Conservation (phyloP, 805 yeast species). For the Metschnikowia gelsemii region DNA sequence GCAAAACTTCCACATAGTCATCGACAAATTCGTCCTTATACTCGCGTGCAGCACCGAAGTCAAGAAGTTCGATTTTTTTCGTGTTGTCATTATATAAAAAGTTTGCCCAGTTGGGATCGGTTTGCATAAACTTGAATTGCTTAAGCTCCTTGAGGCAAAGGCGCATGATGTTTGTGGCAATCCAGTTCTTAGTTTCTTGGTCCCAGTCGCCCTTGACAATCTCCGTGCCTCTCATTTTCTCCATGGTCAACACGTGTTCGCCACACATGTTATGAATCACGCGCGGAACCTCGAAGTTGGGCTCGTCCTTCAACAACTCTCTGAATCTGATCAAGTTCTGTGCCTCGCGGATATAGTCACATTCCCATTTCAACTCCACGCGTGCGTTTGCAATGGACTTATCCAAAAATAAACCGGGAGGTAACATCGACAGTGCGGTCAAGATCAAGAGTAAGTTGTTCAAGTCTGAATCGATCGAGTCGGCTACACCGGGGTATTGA, state of each 20-base stretch:
- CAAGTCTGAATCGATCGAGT: conserved; percentile 90
- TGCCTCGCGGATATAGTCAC: conserved; percentile 92
- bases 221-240: conserved; percentile 78
- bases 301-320: conserved; percentile 51
- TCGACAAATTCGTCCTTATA: conserved; percentile 65
- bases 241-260: conserved; percentile 85
- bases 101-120: conserved; percentile 99
- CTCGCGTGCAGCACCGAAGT: conserved; percentile 93
- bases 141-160: conserved; percentile 85
- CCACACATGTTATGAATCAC: conserved; percentile 79
- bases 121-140: conserved; percentile 87
- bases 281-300: conserved; percentile 74
- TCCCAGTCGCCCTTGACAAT: conserved; percentile 73
- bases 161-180: conserved; percentile 83
- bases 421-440: conserved; percentile 82
- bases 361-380: conserved; percentile 93
- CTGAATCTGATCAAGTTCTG: conserved; percentile 66
- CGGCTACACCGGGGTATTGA: conserved; percentile 95
- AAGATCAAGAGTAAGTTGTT: conserved; percentile 78
- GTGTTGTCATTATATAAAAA: conserved; percentile 78
- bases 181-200: conserved; percentile 74
- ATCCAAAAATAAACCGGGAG: conserved; percentile 89
- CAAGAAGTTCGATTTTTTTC: conserved; percentile 76
- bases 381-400: conserved; percentile 92
- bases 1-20: conserved; percentile 67